Conservation (phyloP, 352 stramenopile genomes). For the Phytophthora ohioensis region DNA sequence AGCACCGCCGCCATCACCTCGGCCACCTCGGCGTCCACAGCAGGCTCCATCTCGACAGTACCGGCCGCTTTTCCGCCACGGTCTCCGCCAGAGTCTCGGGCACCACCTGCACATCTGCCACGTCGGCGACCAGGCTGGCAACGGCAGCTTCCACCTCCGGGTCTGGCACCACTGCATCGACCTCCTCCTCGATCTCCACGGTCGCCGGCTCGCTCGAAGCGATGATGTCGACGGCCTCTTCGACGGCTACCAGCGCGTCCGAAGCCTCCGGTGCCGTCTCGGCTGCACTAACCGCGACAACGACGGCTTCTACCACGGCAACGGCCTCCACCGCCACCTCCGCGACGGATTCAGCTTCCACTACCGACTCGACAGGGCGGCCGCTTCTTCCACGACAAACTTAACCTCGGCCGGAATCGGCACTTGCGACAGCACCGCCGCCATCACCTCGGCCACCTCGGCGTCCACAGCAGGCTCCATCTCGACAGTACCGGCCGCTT, state of each 20-base stretch:
- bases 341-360: background rate
- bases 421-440: background rate
- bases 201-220: too few relatives aligned
- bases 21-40: constrained; percentile 4
- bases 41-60: background rate
- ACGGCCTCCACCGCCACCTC: background rate
- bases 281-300: background rate
- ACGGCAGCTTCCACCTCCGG: too few relatives aligned
- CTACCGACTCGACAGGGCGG: too few relatives aligned
- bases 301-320: background rate
- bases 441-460: constrained; percentile 6
- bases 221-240: background rate
- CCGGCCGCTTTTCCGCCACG: background rate
- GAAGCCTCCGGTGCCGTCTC: constrained; percentile 1
- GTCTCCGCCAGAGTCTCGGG: too few relatives aligned
- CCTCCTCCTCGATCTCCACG: too few relatives aligned
- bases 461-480: background rate
- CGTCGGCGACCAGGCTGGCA: too few relatives aligned
- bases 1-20: constrained; percentile 6
- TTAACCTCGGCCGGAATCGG: background rate
- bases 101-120: too few relatives aligned
- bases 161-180: too few relatives aligned
- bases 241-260: background rate
- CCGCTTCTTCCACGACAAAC: background rate
- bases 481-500: background rate